Conservation (phyloP, 129 eudicot genomes). For the Pittosporum tobira region DNA sequence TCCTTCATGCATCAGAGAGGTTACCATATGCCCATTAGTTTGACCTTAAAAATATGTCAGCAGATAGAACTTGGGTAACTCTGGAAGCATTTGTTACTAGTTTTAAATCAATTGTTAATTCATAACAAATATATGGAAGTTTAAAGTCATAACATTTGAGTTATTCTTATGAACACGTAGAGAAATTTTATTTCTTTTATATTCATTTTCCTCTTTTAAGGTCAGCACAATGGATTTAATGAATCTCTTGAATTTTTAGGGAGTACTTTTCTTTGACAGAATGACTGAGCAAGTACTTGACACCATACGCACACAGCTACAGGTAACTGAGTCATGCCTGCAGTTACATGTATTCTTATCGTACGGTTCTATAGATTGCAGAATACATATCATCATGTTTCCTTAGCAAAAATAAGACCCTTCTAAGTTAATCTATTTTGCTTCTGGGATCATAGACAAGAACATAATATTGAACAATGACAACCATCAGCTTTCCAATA, state of each 20-base stretch:
- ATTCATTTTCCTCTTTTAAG: background rate
- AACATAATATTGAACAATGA: background rate
- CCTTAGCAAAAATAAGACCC: background rate
- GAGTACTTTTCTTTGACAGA: conserved; percentile 79
- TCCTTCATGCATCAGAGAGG: too few species aligned
- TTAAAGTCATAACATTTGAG: too few species aligned
- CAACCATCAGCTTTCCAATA: background rate
- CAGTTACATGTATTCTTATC: background rate
- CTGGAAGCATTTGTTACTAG: background rate
- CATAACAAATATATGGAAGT: background rate
- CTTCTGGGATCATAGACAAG: background rate
- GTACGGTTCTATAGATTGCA: background rate
- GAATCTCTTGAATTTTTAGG: conserved; percentile 36
- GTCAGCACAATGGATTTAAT: background rate
- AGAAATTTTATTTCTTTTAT: too few species aligned
- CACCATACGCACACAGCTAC: conserved; percentile 52
- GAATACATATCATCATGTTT: background rate
- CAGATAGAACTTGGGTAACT: too few species aligned
- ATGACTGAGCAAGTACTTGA: conserved; percentile 82
- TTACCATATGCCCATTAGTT: background rate
- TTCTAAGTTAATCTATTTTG: background rate
- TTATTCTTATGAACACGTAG: too few species aligned
- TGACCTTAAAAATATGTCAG: background rate
- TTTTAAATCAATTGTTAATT: background rate
- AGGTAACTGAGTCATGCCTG: conserved; percentile 31